Conservation (phyloP, 768 basidiomycete genomes). For the Suillus americanus region DNA sequence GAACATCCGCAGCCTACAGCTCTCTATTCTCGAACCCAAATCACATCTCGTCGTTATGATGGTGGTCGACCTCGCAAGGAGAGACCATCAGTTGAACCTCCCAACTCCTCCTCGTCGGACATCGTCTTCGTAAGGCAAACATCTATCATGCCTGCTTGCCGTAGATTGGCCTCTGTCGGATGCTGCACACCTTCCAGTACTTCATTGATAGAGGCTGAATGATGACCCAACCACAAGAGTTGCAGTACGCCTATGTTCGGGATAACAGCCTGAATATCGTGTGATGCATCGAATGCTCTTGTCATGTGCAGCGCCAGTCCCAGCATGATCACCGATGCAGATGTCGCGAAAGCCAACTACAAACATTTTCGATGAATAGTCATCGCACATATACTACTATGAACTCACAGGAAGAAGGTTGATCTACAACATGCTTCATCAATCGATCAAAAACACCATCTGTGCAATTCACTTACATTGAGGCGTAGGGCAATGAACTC, state of each 20-base stretch:
- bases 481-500: not conserved
- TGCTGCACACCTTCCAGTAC: not conserved
- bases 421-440: not conserved
- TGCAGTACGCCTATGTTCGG: slow-evolving; percentile 4
- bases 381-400: no score
- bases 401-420: not conserved
- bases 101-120: no score
- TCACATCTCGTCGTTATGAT: not conserved
- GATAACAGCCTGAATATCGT: not conserved
- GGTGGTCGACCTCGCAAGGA: not conserved
- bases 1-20: not conserved
- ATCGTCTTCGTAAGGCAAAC: not conserved
- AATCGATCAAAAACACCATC: not conserved
- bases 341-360: not conserved
- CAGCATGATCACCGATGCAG: slow-evolving; percentile 4
- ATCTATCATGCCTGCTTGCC: slow-evolving; percentile 6
- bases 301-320: not conserved
- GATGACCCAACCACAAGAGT: slow-evolving; percentile 8
- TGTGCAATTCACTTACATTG: not conserved
- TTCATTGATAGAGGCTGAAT: not conserved
- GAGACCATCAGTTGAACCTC: not conserved
- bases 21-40: not conserved
- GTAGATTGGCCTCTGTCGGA: slow-evolving; percentile 5
- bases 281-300: not conserved
- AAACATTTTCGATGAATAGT: not conserved